Conservation (phyloP, 306 rosid genomes). For the Trifolium subterraneum region DNA sequence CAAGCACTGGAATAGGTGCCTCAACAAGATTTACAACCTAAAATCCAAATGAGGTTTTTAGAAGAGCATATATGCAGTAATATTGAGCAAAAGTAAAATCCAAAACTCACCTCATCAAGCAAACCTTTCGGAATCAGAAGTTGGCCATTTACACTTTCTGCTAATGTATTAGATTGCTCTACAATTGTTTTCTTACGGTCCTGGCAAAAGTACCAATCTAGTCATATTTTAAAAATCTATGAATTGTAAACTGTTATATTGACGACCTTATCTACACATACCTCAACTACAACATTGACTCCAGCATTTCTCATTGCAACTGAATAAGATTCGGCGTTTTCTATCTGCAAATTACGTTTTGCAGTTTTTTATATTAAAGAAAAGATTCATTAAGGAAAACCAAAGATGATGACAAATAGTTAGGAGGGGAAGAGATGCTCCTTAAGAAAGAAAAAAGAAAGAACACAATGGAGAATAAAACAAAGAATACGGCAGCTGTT, state of each 20-base stretch:
- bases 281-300: conserved; percentile 75
- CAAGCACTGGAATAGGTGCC: conserved; percentile 90
- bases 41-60: conserved; percentile 30
- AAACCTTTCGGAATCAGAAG: conserved; percentile 66
- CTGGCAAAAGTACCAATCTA: conserved; percentile 49
- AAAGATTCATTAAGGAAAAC: background rate
- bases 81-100: conserved; percentile 37
- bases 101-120: conserved; percentile 75
- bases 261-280: conserved; percentile 36
- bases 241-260: background rate
- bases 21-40: conserved; percentile 97
- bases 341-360: conserved; percentile 60
- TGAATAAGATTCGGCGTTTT: conserved; percentile 81
- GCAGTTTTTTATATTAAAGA: background rate
- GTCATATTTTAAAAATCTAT: background rate
- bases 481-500: background rate
- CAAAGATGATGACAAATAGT: conserved; percentile 3
- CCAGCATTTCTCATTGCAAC: conserved; percentile 60
- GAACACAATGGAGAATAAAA: background rate
- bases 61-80: conserved; percentile 35
- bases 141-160: conserved; percentile 74
- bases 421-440: conserved; percentile 1
- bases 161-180: conserved; percentile 69
- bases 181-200: conserved; percentile 68
- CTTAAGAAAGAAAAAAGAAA: conserved; percentile 8